Evolutionary conservation across 768 basidiomycete genomes (phyloP).

Genomic region (Goffeauzyma gilvescens): DNA sequence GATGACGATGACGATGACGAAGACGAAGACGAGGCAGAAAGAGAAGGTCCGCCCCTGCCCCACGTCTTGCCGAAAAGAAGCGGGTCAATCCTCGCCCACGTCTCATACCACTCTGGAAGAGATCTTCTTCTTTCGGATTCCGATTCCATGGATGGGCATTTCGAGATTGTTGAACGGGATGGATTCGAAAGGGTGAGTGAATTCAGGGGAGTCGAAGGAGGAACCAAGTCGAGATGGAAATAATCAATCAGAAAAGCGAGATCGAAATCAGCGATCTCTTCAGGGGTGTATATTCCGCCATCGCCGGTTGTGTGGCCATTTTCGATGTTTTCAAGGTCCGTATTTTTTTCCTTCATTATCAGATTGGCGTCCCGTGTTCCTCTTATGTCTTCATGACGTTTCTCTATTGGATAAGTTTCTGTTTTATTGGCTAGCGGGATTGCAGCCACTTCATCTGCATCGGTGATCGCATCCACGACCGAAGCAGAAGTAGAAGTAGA

Average conservation of each 20-base stretch:
- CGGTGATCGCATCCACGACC: too few species aligned
- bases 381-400: conserved; percentile 1
- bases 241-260: conserved; percentile 57
- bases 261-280: not conserved
- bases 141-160: not conserved
- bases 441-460: not conserved
- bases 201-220: not conserved
- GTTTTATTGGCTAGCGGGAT: not conserved
- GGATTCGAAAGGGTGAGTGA: not conserved
- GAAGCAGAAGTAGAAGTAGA: too few species aligned
- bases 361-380: conserved; percentile 8
- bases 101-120: conserved; percentile 47
- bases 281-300: not conserved
- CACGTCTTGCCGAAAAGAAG: conserved; percentile 45
- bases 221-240: conserved; percentile 61
- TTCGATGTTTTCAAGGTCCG: too few species aligned
- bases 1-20: too few species aligned
- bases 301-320: not conserved
- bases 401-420: not conserved
- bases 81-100: conserved; percentile 56
- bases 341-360: too few species aligned
- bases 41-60: not conserved
- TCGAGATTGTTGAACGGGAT: too few species aligned
- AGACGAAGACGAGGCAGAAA: too few species aligned
- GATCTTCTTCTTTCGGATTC: conserved; percentile 28